Evolutionary conservation across 257 asterid genomes (phyloP).

Genomic region (Lycium barbarum): DNA sequence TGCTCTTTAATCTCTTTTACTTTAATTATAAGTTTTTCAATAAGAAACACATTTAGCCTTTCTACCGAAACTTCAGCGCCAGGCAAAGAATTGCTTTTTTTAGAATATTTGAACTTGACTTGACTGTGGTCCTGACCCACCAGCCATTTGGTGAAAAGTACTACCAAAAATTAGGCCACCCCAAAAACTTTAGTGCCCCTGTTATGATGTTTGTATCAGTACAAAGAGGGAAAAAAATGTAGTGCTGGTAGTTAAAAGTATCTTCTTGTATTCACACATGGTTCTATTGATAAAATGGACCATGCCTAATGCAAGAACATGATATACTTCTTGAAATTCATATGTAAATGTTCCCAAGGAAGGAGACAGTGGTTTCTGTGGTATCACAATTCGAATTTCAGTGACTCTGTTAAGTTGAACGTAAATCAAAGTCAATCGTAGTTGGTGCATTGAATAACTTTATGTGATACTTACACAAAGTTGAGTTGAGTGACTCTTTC

Average conservation of each 20-base stretch:
- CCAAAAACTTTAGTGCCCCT: neutral
- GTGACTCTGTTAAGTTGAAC: neutral
- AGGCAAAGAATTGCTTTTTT: slow-evolving; percentile 23
- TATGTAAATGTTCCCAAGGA: neutral
- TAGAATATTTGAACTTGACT: neutral
- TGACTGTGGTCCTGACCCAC: slow-evolving; percentile 50
- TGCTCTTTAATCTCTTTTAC: slow-evolving; percentile 48
- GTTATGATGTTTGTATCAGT: slow-evolving; percentile 21
- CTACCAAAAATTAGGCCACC: neutral
- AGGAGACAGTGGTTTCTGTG: neutral
- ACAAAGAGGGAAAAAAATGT: neutral
- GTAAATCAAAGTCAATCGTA: neutral
- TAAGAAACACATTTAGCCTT: slow-evolving; percentile 7
- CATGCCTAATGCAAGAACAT: neutral
- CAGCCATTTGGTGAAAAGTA: slow-evolving; percentile 46
- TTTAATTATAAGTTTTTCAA: slow-evolving; percentile 44
- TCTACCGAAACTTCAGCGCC: slow-evolving; percentile 16
- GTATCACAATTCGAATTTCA: neutral
- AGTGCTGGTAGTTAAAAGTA: slow-evolving; percentile 5
- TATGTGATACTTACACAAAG: neutral
- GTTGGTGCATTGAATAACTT: neutral
- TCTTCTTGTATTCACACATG: neutral
- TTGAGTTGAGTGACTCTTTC: neutral
- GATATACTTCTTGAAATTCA: neutral
- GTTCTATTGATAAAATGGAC: slow-evolving; percentile 7